Conservation (phyloP, 2,329 filamentous ascomycete genomes). For the Rugonectria rugulosa region DNA sequence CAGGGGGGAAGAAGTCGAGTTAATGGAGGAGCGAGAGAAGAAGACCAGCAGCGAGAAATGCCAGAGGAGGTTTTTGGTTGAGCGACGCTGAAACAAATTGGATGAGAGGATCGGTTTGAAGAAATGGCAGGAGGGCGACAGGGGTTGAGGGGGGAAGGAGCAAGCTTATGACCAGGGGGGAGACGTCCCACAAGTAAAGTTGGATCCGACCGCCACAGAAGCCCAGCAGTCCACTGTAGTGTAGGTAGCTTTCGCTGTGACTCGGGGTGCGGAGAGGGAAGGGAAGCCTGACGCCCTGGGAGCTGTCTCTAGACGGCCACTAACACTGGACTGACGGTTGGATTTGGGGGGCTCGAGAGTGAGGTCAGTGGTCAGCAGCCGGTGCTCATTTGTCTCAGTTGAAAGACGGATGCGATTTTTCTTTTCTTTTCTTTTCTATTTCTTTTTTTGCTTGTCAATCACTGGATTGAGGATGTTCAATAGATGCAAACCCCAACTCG, state of each 20-base stretch:
- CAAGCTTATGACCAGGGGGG: conserved; percentile 6
- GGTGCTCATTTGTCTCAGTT: background rate
- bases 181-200: background rate
- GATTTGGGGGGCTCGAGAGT: too few species aligned
- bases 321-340: background rate
- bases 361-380: too few species aligned
- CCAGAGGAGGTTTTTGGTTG: conserved; percentile 23
- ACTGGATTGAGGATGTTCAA: too few species aligned
- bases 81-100: conserved; percentile 29
- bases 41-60: conserved; percentile 11
- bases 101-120: conserved; percentile 25
- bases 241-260: too few species aligned
- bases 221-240: too few species aligned
- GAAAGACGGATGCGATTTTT: too few species aligned
- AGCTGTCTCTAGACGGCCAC: too few species aligned
- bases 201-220: background rate
- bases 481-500: too few species aligned
- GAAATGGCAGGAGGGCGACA: conserved; percentile 24
- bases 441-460: too few species aligned
- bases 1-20: background rate
- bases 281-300: background rate
- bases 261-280: background rate
- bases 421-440: too few species aligned
- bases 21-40: background rate
- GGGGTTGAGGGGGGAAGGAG: background rate